phyloP scores from a whole-genome alignment of 495 filamentous ascomycete genomes.

The Penicillium soppii region DNA sequence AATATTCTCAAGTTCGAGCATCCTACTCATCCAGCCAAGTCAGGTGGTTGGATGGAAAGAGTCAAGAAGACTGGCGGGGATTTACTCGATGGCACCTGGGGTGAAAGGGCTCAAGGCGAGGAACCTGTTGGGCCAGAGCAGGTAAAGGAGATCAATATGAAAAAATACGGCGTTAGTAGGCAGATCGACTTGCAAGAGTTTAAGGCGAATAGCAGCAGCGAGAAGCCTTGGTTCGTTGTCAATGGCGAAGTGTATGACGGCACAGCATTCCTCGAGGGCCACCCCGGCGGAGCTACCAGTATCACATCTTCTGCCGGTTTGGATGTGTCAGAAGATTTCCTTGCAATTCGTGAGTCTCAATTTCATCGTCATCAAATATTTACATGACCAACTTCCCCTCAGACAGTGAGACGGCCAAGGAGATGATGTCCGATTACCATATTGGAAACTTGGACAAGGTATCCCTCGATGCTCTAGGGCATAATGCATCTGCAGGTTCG shows the following conservation, averaged over 20 bases:
- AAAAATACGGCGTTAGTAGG: slow-evolving; percentile 62
- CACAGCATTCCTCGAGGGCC: slow-evolving; percentile 75
- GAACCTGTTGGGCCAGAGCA: slow-evolving; percentile 41
- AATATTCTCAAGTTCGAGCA: slow-evolving; percentile 78
- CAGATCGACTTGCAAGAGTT: slow-evolving; percentile 72
- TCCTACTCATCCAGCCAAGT: slow-evolving; percentile 78
- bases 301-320: slow-evolving; percentile 81
- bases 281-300: slow-evolving; percentile 87
- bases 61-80: slow-evolving; percentile 89
- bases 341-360: slow-evolving; percentile 78
- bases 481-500: slow-evolving; percentile 18
- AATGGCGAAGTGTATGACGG: slow-evolving; percentile 94
- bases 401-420: slow-evolving; percentile 92
- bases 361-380: neutral
- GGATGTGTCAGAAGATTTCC: slow-evolving; percentile 90
- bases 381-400: slow-evolving; percentile 8
- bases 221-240: slow-evolving; percentile 86
- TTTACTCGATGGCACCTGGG: slow-evolving; percentile 82
- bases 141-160: slow-evolving; percentile 78
- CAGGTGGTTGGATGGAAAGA: slow-evolving; percentile 94
- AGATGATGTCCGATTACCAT: slow-evolving; percentile 88
- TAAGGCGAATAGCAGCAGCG: slow-evolving; percentile 61
- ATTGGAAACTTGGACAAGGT: slow-evolving; percentile 71
- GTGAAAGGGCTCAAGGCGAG: slow-evolving; percentile 66
- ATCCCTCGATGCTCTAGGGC: slow-evolving; percentile 52